Evolutionary conservation across 768 basidiomycete genomes (phyloP).

Genomic region (Amanita exitialis): DNA sequence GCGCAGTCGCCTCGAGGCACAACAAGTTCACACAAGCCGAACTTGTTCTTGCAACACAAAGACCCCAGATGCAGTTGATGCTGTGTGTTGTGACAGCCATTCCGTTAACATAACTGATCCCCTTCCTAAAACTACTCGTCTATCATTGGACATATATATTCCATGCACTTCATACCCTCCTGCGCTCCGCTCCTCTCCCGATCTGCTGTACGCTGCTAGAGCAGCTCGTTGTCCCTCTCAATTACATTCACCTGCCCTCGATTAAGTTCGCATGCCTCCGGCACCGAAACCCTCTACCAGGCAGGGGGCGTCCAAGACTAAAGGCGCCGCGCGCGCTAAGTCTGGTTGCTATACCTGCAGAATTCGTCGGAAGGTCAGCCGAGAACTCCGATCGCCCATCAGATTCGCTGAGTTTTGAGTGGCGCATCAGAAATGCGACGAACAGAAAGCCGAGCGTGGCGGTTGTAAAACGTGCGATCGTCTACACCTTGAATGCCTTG

Average conservation of each 20-base stretch:
- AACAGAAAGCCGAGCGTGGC: conserved; percentile 49
- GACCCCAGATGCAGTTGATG: conserved; percentile 6
- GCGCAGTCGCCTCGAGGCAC: conserved; percentile 1
- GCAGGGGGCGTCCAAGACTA: conserved; percentile 55
- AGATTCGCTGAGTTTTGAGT: conserved; percentile 11
- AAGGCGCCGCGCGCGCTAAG: conserved; percentile 79
- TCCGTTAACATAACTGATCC: conserved; percentile 7
- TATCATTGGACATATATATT: conserved; percentile 22
- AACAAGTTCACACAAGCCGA: neutral
- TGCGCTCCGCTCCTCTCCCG: conserved; percentile 10
- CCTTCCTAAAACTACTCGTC: conserved; percentile 13
- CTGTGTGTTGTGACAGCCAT: conserved; percentile 2
- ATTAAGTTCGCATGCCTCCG: conserved; percentile 23
- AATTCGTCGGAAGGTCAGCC: conserved; percentile 68
- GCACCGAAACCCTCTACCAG: conserved; percentile 33
- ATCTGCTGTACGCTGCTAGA: conserved; percentile 1
- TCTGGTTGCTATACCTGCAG: conserved; percentile 86
- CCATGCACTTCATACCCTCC: conserved; percentile 15
- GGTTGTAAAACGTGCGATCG: conserved; percentile 71
- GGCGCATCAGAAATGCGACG: conserved; percentile 69
- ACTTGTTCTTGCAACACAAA: neutral
- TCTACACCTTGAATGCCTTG: conserved; percentile 75
- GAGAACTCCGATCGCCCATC: conserved; percentile 9
- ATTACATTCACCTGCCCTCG: conserved; percentile 4
- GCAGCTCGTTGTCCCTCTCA: neutral